Percentiles rank a stretch among this genome's conserved stretches.
These are phyloP conservation scores for Pseudogymnoascus sp. DNA, from an alignment of 2,329 filamentous ascomycete species.

Conservation along the genomic window DNA sequence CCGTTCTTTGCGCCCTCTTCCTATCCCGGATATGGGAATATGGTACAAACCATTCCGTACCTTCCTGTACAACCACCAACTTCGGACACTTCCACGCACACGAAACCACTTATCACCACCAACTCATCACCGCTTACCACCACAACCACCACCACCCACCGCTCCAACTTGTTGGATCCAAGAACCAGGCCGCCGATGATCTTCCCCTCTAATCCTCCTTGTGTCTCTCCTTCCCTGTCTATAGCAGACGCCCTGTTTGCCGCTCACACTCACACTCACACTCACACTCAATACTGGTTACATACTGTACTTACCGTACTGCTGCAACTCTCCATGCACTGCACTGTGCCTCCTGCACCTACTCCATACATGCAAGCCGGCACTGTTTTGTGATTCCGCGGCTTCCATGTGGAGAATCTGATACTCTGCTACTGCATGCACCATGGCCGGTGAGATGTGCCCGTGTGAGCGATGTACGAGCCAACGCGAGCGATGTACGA, in stretches of 20 bases:
- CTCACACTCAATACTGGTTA: background rate
- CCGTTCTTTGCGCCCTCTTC: conserved; percentile 11
- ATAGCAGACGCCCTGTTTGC: background rate
- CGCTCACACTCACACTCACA: background rate
- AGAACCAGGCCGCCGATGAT: background rate
- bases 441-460: background rate
- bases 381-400: conserved; percentile 6
- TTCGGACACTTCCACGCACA: too few relatives aligned
- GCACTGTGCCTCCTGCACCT: background rate
- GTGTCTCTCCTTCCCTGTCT: background rate
- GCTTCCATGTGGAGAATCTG: background rate
- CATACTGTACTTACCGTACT: background rate
- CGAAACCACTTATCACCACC: background rate
- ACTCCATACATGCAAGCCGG: background rate
- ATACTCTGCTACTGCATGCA: conserved; percentile 8
- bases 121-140: too few relatives aligned
- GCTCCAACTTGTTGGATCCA: background rate
- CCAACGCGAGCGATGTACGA: background rate
- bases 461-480: background rate
- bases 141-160: too few relatives aligned
- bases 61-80: background rate
- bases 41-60: background rate
- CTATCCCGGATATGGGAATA: conserved; percentile 6
- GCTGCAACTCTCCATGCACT: background rate
- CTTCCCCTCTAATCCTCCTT: background rate